Evolutionary conservation across 2,329 filamentous ascomycete genomes (phyloP), one percentile per base, ranked within the genome.

Genomic region (Aspergillus ustus): DNA sequence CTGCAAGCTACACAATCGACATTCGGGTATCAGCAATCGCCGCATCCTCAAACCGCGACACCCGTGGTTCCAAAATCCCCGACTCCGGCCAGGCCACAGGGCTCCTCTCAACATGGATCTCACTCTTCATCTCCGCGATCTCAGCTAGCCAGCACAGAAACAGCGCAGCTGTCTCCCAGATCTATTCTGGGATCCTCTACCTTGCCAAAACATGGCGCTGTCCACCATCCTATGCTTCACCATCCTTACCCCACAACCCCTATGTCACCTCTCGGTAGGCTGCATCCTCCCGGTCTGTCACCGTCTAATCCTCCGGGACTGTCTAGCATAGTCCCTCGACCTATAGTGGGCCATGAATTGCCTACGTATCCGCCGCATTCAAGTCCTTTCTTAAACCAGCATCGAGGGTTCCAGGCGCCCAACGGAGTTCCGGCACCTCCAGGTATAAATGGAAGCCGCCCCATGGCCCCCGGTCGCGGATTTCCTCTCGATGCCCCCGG

Each of bases 31-130:
- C 84, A 89, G 66, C 87, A 88, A 52, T 97, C 94, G 17, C 94
- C 94, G 7, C 91, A 92, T 73, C 85, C 94, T 54, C 81, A 89
- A 29, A 83, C 92, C 63, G 90, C 91, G 9, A 95, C 91, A 37
- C 94, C 95, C 7, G 89, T 88, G 28, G 79, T 96, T 51, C 89
- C 93, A 13, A 97, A 97, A 75, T 89, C 89, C 20, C 88, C 92
- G 5, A 93, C 91, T 13, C 91, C 93, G 8, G 89, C 88, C 66
- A 90, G 91, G 64, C 85, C 88, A 43, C 88, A 92, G 59, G 91
- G 93, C 63, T 80, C 87, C 51, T 95, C 92, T 8, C 92, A 96
- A 66, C 92, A 95, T 73, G 89, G 89, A 28, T 87, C 87, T 9
- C 87, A 89, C 72, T 82, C 86, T 7, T 85, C 87, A 7, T 89